Evolutionary conservation across 495 filamentous ascomycete species (phyloP).

Genomic region (Xylaria flabelliformis): DNA sequence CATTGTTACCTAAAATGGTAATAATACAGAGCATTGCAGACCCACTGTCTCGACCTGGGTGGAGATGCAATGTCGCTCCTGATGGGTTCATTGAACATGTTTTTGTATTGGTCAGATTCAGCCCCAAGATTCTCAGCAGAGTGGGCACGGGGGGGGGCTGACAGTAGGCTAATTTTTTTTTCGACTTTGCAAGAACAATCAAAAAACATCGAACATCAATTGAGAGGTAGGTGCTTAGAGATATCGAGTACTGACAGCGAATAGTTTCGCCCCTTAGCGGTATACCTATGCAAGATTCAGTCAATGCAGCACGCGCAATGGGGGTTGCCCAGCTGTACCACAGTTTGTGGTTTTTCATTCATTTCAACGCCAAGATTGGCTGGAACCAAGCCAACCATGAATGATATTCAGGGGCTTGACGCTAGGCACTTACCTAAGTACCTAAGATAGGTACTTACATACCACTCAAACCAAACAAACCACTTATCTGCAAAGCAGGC

Average conservation of each 20-base stretch:
- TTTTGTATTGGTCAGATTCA: constrained; percentile 8
- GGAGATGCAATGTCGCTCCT: neutral
- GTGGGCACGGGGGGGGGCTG: constrained; percentile 3
- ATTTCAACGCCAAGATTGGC: constrained; percentile 16
- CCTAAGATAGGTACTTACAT: too few species aligned
- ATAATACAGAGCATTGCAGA: neutral
- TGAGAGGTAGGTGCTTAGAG: too few species aligned
- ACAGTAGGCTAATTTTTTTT: neutral
- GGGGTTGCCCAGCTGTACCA: neutral
- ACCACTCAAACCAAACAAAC: too few species aligned
- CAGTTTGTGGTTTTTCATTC: neutral
- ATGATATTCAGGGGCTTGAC: constrained; percentile 20
- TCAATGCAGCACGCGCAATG: neutral
- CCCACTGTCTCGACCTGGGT: neutral
- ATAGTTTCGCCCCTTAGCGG: too few species aligned
- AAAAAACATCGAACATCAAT: neutral
- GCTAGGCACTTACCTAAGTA: neutral
- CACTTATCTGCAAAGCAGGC: too few species aligned
- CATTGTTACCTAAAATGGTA: neutral
- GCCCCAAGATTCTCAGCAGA: constrained; percentile 7
- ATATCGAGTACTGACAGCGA: neutral
- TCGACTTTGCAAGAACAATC: constrained; percentile 13
- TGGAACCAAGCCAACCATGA: neutral
- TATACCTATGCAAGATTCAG: neutral
- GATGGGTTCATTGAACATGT: neutral